Percentiles rank a stretch among this genome's conserved stretches.
Evolutionary conservation across 2,329 filamentous ascomycete genomes (phyloP).

Genomic region (Penicillium corylophilum): DNA sequence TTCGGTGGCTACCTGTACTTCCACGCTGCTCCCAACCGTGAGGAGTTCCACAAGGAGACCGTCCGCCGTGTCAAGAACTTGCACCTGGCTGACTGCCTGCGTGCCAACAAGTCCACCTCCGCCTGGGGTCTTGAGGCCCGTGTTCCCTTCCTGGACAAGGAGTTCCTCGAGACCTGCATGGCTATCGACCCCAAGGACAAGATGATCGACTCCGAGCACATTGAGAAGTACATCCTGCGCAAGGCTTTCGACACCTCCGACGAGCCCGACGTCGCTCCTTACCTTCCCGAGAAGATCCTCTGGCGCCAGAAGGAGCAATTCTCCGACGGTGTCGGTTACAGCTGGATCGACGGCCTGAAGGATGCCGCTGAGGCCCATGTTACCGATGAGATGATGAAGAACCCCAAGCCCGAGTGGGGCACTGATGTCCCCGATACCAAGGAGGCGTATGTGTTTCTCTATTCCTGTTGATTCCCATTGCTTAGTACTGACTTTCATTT

Average conservation of each 20-base stretch:
- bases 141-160: slow-evolving; percentile 96
- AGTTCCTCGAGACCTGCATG: slow-evolving; percentile 92
- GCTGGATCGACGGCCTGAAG: slow-evolving; percentile 97
- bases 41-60: slow-evolving; percentile 93
- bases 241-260: slow-evolving; percentile 95
- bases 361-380: slow-evolving; percentile 87
- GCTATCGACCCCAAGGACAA: slow-evolving; percentile 92
- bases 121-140: slow-evolving; percentile 98
- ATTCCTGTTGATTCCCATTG: background rate
- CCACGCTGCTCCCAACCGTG: slow-evolving; percentile 86
- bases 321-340: slow-evolving; percentile 96
- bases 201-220: slow-evolving; percentile 84
- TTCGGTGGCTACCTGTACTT: slow-evolving; percentile 99
- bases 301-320: slow-evolving; percentile 99
- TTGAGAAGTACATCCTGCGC: slow-evolving; percentile 97
- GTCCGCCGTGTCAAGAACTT: slow-evolving; percentile 94
- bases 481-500: slow-evolving; percentile 18
- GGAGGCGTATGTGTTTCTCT: slow-evolving; percentile 71
- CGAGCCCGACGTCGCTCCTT: slow-evolving; percentile 75
- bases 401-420: slow-evolving; percentile 96
- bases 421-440: slow-evolving; percentile 90
- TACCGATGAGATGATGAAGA: slow-evolving; percentile 97
- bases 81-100: slow-evolving; percentile 91
- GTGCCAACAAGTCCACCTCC: slow-evolving; percentile 98
- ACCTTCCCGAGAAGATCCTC: slow-evolving; percentile 93